Conservation (phyloP, 768 basidiomycete species). For the Lepiota venenata region DNA sequence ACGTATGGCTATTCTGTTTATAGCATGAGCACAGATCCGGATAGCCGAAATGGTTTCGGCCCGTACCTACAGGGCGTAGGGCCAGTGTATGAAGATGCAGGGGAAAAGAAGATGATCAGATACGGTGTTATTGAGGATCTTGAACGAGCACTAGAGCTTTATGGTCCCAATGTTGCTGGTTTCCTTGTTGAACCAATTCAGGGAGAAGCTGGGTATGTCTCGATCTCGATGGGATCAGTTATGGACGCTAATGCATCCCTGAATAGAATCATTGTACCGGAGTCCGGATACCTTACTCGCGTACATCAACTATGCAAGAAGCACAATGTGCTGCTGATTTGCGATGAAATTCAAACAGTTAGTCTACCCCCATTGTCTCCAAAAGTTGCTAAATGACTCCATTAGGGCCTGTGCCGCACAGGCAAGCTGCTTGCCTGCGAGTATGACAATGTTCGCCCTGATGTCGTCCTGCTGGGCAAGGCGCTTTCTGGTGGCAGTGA, state of each 20-base stretch:
- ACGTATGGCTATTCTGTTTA: conserved; percentile 4
- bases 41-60: conserved; percentile 83
- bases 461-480: conserved; percentile 92
- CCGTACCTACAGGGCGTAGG: conserved; percentile 88
- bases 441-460: conserved; percentile 85
- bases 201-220: conserved; percentile 90
- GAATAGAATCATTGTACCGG: conserved; percentile 85
- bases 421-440: conserved; percentile 93
- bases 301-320: conserved; percentile 85
- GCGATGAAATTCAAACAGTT: conserved; percentile 97
- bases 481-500: conserved; percentile 92
- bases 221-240: not conserved
- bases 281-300: conserved; percentile 76
- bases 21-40: conserved; percentile 95
- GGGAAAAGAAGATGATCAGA: conserved; percentile 63
- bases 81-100: conserved; percentile 33
- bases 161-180: conserved; percentile 84
- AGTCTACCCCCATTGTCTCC: conserved; percentile 15
- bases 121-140: conserved; percentile 84
- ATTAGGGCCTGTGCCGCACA: conserved; percentile 83
- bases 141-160: conserved; percentile 71
- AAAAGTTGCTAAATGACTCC: not conserved
- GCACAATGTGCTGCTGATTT: conserved; percentile 93
- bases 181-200: conserved; percentile 98
- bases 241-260: not conserved